phyloP scores from a whole-genome alignment of 1,284 basidiomycete genomes.

The Vanrija sp. region DNA sequence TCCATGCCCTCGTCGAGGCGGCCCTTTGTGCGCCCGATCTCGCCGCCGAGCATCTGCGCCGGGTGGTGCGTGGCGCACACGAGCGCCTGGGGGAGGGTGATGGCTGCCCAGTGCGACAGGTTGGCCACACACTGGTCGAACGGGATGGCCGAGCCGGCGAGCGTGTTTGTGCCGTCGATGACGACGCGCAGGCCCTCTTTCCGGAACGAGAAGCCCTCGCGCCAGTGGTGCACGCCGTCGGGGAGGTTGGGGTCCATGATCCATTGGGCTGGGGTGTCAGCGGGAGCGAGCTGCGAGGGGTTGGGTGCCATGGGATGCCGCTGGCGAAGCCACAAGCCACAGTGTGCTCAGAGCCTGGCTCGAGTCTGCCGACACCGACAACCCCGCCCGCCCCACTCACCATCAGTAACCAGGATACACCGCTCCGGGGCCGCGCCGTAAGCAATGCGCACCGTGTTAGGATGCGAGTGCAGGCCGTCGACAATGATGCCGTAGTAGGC shows the following conservation, averaged over 20 bases:
- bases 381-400: constrained; percentile 49
- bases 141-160: constrained; percentile 73
- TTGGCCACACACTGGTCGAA: constrained; percentile 79
- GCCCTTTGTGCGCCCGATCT: constrained; percentile 67
- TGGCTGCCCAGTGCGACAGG: constrained; percentile 73
- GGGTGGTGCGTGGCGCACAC: constrained; percentile 79
- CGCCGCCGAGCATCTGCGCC: constrained; percentile 68
- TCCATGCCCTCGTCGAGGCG: constrained; percentile 72
- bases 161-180: constrained; percentile 76
- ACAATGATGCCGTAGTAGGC: constrained; percentile 87
- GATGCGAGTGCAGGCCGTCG: constrained; percentile 85
- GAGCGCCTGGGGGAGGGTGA: constrained; percentile 74
- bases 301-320: no score
- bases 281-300: neutral
- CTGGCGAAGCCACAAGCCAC: no score
- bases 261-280: constrained; percentile 61
- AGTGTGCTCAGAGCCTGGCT: neutral
- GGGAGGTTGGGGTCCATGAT: constrained; percentile 77
- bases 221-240: constrained; percentile 83
- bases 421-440: constrained; percentile 76
- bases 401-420: constrained; percentile 83
- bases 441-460: constrained; percentile 79
- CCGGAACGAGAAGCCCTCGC: constrained; percentile 62
- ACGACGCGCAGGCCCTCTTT: constrained; percentile 78
- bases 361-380: neutral